phyloP scores from a whole-genome alignment of 2,329 filamentous ascomycete genomes.

The Fusarium chuoi region DNA sequence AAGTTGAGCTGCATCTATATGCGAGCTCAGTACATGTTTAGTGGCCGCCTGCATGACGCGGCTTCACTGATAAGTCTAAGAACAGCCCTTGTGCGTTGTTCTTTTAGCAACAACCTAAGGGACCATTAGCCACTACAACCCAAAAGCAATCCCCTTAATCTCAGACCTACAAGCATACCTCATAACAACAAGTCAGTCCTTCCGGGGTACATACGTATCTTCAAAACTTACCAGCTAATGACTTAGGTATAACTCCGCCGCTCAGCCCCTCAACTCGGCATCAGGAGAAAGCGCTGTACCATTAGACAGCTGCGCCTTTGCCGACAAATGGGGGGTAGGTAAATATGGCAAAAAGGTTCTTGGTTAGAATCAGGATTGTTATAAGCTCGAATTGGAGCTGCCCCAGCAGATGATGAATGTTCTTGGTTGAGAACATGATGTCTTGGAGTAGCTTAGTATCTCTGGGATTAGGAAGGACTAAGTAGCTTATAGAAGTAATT shows the following conservation, averaged over 20 bases:
- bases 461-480: background rate
- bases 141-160: background rate
- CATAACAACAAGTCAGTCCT: background rate
- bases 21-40: background rate
- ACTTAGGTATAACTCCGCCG: background rate
- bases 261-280: background rate
- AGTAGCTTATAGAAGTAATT: background rate
- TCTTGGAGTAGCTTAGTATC: background rate
- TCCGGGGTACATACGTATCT: background rate
- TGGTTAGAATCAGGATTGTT: too few species aligned
- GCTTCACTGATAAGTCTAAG: background rate
- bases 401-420: too few species aligned
- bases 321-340: background rate
- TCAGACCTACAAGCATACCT: background rate
- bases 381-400: too few species aligned
- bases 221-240: background rate
- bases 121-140: background rate
- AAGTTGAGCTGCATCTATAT: background rate
- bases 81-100: background rate
- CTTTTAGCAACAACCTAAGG: rapidly evolving
- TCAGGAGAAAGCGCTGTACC: background rate
- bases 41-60: background rate
- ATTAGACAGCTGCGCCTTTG: background rate
- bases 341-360: background rate
- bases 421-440: too few species aligned